A percentile compares a stretch with the other conserved stretches of the same genome.
Conservation (phyloP, 202 grass and related monocot species). For the Musa balbisiana region DNA sequence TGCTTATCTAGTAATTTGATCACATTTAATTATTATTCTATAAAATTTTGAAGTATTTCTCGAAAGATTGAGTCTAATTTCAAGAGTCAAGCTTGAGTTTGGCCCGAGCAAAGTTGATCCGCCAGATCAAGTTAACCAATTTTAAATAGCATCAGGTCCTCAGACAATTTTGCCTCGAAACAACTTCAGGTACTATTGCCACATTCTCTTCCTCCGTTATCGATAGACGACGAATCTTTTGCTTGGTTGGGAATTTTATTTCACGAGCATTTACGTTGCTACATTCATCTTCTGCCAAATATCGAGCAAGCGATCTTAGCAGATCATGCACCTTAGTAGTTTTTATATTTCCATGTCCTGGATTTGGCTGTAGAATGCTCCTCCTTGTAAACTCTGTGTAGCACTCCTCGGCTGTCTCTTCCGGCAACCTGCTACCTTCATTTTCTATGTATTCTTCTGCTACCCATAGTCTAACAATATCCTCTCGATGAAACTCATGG, state of each 20-base stretch:
- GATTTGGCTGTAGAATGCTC: conserved; percentile 15
- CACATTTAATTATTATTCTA: no score
- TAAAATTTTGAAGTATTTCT: no score
- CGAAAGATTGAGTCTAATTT: no score
- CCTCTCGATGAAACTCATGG: no score
- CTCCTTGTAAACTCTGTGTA: conserved; percentile 14
- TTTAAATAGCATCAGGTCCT: not conserved
- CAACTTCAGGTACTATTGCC: not conserved
- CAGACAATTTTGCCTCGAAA: not conserved
- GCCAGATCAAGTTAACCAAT: no score
- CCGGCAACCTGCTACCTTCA: not conserved
- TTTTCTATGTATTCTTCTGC: conserved; percentile 24
- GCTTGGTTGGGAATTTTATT: not conserved
- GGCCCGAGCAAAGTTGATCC: no score
- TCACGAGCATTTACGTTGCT: conserved; percentile 1
- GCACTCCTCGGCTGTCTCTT: conserved; percentile 13
- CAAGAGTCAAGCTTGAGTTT: no score
- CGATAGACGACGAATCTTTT: not conserved
- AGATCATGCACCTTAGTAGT: not conserved
- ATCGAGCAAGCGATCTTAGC: not conserved
- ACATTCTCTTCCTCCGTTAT: not conserved
- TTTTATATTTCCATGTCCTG: not conserved
- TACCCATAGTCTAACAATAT: conserved; percentile 17
- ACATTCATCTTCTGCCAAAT: conserved; percentile 13
- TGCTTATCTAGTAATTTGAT: no score